These are phyloP conservation scores for Malus domestica DNA, from an alignment of 306 rosid genomes.

Conservation along the genomic window DNA sequence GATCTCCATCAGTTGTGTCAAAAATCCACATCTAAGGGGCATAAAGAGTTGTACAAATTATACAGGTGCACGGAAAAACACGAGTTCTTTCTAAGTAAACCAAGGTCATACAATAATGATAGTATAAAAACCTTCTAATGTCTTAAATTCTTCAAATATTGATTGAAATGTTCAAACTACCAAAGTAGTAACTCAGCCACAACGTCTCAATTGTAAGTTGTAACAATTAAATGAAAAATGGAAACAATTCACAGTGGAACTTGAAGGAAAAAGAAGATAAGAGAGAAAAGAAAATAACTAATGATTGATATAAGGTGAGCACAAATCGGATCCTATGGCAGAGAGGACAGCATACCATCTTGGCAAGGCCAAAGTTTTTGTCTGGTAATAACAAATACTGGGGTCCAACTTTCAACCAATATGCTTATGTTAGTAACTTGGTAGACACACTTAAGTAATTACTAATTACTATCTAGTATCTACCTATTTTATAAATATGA, in stretches of 20 bases:
- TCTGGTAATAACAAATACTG: background rate
- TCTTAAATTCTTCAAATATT: background rate
- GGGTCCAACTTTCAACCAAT: background rate
- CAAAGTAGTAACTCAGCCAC: background rate
- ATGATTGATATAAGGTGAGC: background rate
- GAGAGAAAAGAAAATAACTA: background rate
- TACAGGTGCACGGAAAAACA: background rate
- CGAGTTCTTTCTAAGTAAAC: background rate
- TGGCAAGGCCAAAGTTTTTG: background rate
- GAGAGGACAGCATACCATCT: background rate
- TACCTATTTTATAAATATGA: background rate
- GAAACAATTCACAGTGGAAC: background rate
- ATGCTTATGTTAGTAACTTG: background rate
- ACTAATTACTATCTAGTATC: background rate
- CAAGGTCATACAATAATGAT: background rate
- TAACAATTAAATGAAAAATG: background rate
- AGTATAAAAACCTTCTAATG: background rate
- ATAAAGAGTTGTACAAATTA: background rate
- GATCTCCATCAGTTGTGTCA: conserved; percentile 87
- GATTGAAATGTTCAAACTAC: background rate
- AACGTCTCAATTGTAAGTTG: background rate
- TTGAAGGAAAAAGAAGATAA: background rate
- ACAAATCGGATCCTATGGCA: background rate
- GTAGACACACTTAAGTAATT: background rate
- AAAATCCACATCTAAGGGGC: conserved; percentile 84